Evolutionary conservation across 768 basidiomycete species (phyloP), one percentile per base, ranked within the genome.

Genomic region (Mycena venus): DNA sequence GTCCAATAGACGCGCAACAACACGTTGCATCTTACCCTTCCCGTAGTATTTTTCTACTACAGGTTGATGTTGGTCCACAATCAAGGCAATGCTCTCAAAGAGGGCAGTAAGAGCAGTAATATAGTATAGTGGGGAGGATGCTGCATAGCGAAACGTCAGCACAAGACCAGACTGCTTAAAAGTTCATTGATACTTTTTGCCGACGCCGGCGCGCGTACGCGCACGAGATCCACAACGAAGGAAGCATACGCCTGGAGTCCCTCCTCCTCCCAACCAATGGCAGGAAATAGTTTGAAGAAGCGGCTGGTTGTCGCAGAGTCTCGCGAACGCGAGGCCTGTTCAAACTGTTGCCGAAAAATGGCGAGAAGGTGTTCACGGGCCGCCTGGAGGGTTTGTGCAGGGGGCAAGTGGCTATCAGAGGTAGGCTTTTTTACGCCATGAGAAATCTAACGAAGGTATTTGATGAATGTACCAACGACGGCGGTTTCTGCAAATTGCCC

Each of bases 31-130:
- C 82, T 94, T 94, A 0, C 96, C 95, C 11, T 82, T 78, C 0
- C 98, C 98, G 79, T 99, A 99, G 84, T 99, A 99, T 84, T 98
- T 99, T 80, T 99, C 98, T 1, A 99, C 97, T 6, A 99, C 92
- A 2, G 96, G 95, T 77, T 98, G 98, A 80, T 99, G 98, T 79
- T 99, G 98, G 78, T 98, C 96, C 25, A 99, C 93, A 75, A 99
- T 96, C 87, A 96, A 91, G 0, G 97, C 98, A 62, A 99, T 94
- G 68, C 93, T 94, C 84, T 99, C 98, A 77, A 99, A 97, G 1
- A 99, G 89, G 8, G 95, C 93, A 2, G 98, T 99, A 67, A 99
- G 85, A 14, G 93, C 90, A 3, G 96, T 93, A 75, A 98, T 92
- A 81, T 96, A 99, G 84, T 98, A 98, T 31, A 96, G 84, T 0